These are phyloP conservation scores for Penicillium crystallinum DNA, from an alignment of 495 filamentous ascomycete species.

Conservation along the genomic window DNA sequence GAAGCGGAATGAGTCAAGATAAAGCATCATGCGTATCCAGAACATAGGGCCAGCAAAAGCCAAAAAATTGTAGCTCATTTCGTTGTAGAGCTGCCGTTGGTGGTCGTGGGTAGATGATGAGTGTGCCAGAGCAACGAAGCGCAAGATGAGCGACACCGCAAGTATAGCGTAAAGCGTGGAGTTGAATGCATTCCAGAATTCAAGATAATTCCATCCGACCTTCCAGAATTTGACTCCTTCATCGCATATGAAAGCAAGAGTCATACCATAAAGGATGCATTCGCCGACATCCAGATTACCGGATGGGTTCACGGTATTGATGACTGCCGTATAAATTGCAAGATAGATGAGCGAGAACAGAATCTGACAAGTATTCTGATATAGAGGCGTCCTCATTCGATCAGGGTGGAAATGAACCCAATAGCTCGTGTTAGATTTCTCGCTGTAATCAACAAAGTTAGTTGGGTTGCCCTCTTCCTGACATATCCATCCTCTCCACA, in stretches of 20 bases:
- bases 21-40: conserved; percentile 89
- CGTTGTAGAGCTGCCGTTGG: conserved; percentile 62
- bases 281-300: conserved; percentile 86
- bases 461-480: conserved; percentile 87
- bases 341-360: conserved; percentile 79
- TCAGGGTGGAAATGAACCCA: conserved; percentile 85
- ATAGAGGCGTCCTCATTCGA: conserved; percentile 83
- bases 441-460: conserved; percentile 76
- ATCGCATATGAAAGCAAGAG: conserved; percentile 86
- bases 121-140: conserved; percentile 71
- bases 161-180: conserved; percentile 72
- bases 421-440: conserved; percentile 68
- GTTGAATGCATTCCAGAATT: conserved; percentile 97
- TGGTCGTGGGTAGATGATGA: conserved; percentile 42
- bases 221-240: conserved; percentile 88
- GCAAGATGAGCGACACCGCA: conserved; percentile 66
- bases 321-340: conserved; percentile 78
- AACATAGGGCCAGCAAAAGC: conserved; percentile 95
- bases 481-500: conserved; percentile 95
- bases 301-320: conserved; percentile 79
- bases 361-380: conserved; percentile 87
- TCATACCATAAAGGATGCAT: conserved; percentile 81
- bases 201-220: conserved; percentile 78
- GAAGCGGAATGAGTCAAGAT: conserved; percentile 89
- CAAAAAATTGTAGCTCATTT: conserved; percentile 83